phyloP scores from a whole-genome alignment of 169 alveolate genomes.

The Cryptosporidium bovis region DNA sequence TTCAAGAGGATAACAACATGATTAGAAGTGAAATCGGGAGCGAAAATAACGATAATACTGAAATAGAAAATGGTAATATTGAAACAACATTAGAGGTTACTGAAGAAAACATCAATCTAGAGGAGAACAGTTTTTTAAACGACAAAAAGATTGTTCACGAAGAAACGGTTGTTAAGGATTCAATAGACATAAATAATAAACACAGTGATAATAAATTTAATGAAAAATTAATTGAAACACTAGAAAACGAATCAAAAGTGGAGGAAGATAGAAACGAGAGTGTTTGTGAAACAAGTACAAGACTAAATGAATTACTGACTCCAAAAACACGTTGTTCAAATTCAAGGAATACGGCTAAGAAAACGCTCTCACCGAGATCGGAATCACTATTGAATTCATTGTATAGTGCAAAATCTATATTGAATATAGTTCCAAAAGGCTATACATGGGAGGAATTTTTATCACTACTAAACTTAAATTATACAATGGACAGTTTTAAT shows the following conservation, averaged over 20 bases:
- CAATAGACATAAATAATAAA: too few species aligned
- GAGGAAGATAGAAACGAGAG: too few species aligned
- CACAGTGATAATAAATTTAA: too few species aligned
- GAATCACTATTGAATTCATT: constrained; percentile 30
- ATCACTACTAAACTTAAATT: constrained; percentile 37
- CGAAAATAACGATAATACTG: not conserved
- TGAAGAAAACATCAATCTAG: too few species aligned
- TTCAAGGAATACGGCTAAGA: not conserved
- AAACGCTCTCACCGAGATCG: constrained; percentile 33
- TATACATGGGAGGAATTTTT: constrained; percentile 73
- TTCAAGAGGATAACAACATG: not conserved
- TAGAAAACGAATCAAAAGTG: too few species aligned
- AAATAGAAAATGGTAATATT: not conserved
- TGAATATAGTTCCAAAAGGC: constrained; percentile 55
- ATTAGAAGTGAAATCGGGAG: too few species aligned
- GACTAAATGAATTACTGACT: not conserved
- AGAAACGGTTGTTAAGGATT: too few species aligned
- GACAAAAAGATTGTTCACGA: not conserved
- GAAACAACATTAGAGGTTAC: not conserved
- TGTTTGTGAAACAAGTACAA: not conserved
- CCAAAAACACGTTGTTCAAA: constrained; percentile 11
- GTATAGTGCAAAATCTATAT: constrained; percentile 35
- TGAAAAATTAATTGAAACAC: too few species aligned
- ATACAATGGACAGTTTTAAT: constrained; percentile 43
- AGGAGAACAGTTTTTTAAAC: too few species aligned